Percentiles rank a stretch among this genome's conserved stretches.
Conservation (phyloP, 257 asterid species). For the Lycium ferocissimum region DNA sequence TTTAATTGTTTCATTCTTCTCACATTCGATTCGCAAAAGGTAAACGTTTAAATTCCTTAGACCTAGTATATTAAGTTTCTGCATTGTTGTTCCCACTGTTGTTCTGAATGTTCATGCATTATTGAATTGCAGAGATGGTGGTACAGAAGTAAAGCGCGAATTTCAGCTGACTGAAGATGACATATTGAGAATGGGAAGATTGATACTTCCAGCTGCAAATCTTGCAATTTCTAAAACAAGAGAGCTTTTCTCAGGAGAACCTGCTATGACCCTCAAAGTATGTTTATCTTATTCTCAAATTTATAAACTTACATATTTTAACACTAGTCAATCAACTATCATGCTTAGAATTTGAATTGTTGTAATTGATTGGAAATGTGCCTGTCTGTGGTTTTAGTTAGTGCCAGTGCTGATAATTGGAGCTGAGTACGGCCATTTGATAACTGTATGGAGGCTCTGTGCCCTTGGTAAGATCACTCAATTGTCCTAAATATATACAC, state of each 20-base stretch:
- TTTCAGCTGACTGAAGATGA: conserved; percentile 76
- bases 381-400: conserved; percentile 54
- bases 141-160: conserved; percentile 43
- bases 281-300: too few species aligned
- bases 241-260: conserved; percentile 88
- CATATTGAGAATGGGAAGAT: conserved; percentile 62
- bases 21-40: conserved; percentile 77
- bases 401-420: conserved; percentile 79
- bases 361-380: not conserved
- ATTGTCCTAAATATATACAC: not conserved
- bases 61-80: not conserved
- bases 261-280: conserved; percentile 93
- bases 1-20: conserved; percentile 74
- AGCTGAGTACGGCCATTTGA: conserved; percentile 86
- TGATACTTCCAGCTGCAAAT: conserved; percentile 82
- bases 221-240: conserved; percentile 62
- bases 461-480: conserved; percentile 64
- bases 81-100: not conserved
- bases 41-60: conserved; percentile 32
- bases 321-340: too few species aligned
- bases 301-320: too few species aligned
- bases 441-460: conserved; percentile 79
- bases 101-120: not conserved
- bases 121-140: conserved; percentile 48
- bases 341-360: too few species aligned